Evolutionary conservation across 352 stramenopile species (phyloP), one percentile per base, ranked within the genome.

Genomic region (Phytopythium vexans): DNA sequence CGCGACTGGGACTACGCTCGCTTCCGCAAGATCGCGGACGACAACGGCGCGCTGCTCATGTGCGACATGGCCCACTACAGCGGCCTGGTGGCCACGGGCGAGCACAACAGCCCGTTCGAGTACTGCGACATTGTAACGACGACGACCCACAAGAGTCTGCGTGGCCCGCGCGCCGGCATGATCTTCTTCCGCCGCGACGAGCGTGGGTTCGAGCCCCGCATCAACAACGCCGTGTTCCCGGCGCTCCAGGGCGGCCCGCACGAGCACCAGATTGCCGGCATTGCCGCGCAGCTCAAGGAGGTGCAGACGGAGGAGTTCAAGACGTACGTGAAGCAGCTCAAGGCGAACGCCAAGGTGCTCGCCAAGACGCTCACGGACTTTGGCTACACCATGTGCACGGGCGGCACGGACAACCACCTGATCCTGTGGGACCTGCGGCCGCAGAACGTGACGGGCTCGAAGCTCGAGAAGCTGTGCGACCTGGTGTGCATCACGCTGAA

Each of bases 61-160:
- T 98, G 97, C 68, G 97, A 99, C 74, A 99, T 99, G 97, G 97
- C 97, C 7, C 97, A 99, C 77, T 99, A 99, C 77, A 98, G 85
- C 45, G 97, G 97, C 45, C 83, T 99, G 15, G 96, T 99, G 2
- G 97, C 88, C 27, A 98, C 96, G n/a, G 66, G 85, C 41, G 95
- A 99, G 66, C 94, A 95, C 62, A 70, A 69, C 8, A 97, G 74
- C 72, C 97, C 97, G 10, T 99, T 99, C 70, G 82, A 98, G 41
- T 97, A 97, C 78, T 98, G 95, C 54, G 97, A 99, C 80, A 83
- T 99, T 16, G 97, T 99, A 5, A 99, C 97, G 16, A 99, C 96
- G 49, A 99, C 97, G 35, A 99, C 97, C 10, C 97, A 99, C 89
- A 99, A 99, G 86, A 97, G 82, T 33, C 88, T 99, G 49, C 89